A percentile compares a stretch with the other conserved stretches of the same genome.
Conservation (phyloP, 768 basidiomycete species). For the Pholiota conissans region DNA sequence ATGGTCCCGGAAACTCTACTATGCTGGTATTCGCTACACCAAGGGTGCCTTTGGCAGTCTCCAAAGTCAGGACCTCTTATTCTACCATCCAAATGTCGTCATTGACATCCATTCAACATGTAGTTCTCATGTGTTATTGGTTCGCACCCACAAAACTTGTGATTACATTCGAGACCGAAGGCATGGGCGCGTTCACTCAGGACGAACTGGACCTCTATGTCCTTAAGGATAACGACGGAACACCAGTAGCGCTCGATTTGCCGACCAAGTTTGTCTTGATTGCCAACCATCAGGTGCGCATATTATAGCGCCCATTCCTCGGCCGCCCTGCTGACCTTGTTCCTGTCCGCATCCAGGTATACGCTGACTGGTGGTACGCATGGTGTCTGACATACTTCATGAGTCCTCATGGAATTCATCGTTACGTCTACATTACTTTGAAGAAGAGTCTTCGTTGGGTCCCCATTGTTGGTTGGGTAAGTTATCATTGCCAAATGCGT, state of each 20-base stretch:
- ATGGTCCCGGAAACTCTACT: conserved; percentile 56
- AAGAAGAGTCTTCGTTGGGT: conserved; percentile 87
- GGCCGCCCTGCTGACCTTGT: conserved; percentile 4
- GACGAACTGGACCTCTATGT: conserved; percentile 61
- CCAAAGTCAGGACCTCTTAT: conserved; percentile 53
- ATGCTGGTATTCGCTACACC: conserved; percentile 72
- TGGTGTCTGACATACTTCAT: conserved; percentile 83
- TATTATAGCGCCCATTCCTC: background rate
- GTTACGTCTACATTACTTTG: conserved; percentile 84
- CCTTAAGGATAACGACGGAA: conserved; percentile 55
- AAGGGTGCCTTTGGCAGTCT: conserved; percentile 82
- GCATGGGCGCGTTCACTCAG: conserved; percentile 59
- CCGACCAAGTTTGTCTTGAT: conserved; percentile 83
- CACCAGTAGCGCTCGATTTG: conserved; percentile 60
- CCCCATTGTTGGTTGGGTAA: conserved; percentile 87
- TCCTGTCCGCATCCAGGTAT: conserved; percentile 44
- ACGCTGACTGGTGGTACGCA: conserved; percentile 86
- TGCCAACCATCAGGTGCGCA: conserved; percentile 86
- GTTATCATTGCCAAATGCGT: conserved; percentile 17
- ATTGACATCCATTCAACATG: background rate
- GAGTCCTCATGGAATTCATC: conserved; percentile 57
- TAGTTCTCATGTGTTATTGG: conserved; percentile 79
- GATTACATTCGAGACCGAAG: conserved; percentile 73
- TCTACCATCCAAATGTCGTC: background rate
- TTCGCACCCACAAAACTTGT: conserved; percentile 77